Percentiles rank a stretch among this genome's conserved stretches.
Evolutionary conservation across 768 basidiomycete species (phyloP).

Genomic region (Auricularia heimuer): DNA sequence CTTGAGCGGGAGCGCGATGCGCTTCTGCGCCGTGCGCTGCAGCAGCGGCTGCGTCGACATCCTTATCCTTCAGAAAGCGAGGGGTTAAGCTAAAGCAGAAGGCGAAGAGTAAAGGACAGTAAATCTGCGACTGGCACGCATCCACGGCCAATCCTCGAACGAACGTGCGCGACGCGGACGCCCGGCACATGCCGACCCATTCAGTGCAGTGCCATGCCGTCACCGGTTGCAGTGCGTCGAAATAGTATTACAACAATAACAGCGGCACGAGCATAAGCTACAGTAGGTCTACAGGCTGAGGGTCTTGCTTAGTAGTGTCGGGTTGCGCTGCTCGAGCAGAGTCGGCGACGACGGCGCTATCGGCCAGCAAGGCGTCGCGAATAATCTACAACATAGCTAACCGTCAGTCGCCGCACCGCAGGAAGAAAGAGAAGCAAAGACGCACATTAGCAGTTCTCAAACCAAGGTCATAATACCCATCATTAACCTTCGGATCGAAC

Average conservation of each 20-base stretch:
- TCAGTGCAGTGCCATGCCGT: no score
- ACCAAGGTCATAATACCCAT: constrained; percentile 84
- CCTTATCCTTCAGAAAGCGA: not conserved
- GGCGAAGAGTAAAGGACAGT: not conserved
- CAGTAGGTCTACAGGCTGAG: no score
- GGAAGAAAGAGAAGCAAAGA: no score
- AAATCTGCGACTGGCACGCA: not conserved
- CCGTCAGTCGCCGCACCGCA: no score
- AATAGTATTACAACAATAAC: no score
- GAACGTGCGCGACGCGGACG: not conserved
- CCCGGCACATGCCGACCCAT: not conserved
- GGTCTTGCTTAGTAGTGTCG: no score
- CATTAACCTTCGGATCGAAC: constrained; percentile 74
- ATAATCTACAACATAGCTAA: no score
- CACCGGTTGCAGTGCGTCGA: no score
- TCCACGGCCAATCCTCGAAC: not conserved
- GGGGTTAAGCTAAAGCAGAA: not conserved
- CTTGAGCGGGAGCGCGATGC: constrained; percentile 92
- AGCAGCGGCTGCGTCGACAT: constrained; percentile 99
- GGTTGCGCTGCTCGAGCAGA: no score
- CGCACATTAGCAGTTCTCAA: constrained; percentile 45
- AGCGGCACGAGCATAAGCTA: no score
- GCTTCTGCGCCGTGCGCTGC: constrained; percentile 87
- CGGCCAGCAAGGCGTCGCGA: no score
- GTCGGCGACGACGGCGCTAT: no score